A percentile compares a stretch with the other conserved stretches of the same genome.
Evolutionary conservation across 1,284 basidiomycete genomes (phyloP).

Genomic region (Leccinum fuscescens): DNA sequence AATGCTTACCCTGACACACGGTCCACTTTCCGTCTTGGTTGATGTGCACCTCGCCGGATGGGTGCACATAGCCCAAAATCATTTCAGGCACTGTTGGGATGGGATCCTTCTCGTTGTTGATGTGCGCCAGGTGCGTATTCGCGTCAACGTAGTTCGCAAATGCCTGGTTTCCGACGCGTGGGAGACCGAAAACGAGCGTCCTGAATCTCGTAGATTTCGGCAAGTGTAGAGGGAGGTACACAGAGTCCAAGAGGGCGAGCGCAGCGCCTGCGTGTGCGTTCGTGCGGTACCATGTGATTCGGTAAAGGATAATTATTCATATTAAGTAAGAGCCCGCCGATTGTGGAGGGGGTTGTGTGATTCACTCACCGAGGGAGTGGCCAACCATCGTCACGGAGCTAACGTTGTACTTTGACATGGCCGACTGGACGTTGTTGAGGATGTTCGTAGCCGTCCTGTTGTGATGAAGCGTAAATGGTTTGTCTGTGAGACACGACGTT

Average conservation of each 20-base stretch:
- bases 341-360: background rate
- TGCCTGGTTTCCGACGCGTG: background rate
- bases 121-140: background rate
- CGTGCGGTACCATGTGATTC: background rate
- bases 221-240: background rate
- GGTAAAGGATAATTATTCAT: conserved; percentile 1
- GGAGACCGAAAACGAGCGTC: background rate
- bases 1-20: conserved; percentile 40
- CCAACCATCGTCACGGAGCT: conserved; percentile 50
- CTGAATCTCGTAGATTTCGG: background rate
- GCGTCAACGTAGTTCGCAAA: background rate
- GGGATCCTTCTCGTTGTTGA: background rate
- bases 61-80: conserved; percentile 53
- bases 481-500: background rate
- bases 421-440: conserved; percentile 46
- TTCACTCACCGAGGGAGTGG: conserved; percentile 49
- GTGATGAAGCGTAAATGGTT: background rate
- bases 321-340: background rate
- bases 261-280: background rate
- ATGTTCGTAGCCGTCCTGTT: conserved; percentile 47
- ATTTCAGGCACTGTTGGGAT: conserved; percentile 49
- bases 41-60: conserved; percentile 59
- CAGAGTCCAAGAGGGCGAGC: background rate
- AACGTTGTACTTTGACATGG: conserved; percentile 40
- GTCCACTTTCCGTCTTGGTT: conserved; percentile 44